Evolutionary conservation across 169 alveolate genomes (phyloP).

Genomic region (Cyclospora cayetanensis): DNA sequence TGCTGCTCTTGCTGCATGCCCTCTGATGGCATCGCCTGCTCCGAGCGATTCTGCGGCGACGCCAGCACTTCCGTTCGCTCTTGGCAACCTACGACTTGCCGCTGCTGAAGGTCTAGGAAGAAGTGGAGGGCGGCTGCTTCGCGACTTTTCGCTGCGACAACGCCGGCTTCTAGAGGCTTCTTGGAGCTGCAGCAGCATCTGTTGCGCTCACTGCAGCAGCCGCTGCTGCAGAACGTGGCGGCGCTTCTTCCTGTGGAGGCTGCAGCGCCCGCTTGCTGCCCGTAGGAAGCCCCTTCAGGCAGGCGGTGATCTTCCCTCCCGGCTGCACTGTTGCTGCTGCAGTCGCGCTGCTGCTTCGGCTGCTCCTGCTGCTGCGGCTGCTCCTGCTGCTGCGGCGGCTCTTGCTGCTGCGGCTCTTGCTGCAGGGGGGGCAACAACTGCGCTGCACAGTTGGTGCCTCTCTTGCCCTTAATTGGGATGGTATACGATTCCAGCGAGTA

Average conservation of each 20-base stretch:
- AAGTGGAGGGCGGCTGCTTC: too few relatives aligned
- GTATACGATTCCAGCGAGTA: slow-evolving; percentile 80
- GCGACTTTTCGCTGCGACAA: too few relatives aligned
- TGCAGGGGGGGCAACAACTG: neutral
- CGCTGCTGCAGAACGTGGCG: slow-evolving; percentile 6
- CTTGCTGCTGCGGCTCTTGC: neutral
- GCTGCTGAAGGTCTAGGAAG: too few relatives aligned
- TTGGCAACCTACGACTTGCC: too few relatives aligned
- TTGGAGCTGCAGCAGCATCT: too few relatives aligned
- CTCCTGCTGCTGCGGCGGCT: neutral
- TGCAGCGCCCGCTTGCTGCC: too few relatives aligned
- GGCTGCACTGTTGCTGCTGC: neutral
- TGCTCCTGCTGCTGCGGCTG: neutral
- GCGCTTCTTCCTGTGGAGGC: too few relatives aligned
- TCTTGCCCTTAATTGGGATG: slow-evolving; percentile 76
- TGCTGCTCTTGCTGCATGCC: neutral
- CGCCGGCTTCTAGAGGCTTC: too few relatives aligned
- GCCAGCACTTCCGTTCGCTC: too few relatives aligned
- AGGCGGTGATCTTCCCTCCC: neutral
- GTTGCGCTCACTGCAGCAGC: neutral
- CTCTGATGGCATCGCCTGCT: too few relatives aligned
- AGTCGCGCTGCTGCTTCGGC: neutral
- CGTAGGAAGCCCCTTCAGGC: too few relatives aligned
- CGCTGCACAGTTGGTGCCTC: slow-evolving; percentile 24
- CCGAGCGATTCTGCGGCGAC: too few relatives aligned